phyloP scores from a whole-genome alignment of 495 filamentous ascomycete species.

The Talaromyces stipitatus region DNA sequence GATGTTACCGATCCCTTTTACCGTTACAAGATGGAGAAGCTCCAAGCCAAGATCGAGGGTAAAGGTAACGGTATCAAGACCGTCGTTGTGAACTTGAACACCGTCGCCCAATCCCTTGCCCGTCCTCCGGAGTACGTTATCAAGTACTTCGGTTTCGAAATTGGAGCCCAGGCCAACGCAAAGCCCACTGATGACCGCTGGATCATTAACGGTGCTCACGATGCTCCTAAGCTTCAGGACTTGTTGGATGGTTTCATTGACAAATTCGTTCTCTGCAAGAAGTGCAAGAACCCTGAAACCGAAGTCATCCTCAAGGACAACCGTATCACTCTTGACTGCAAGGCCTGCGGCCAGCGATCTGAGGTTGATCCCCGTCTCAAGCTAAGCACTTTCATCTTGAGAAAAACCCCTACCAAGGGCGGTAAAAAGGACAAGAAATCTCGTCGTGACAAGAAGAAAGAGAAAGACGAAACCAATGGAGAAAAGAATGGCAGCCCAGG shows the following conservation, averaged over 20 bases:
- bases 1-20: conserved; percentile 99
- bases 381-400: conserved; percentile 94
- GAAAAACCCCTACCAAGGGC: conserved; percentile 82
- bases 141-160: conserved; percentile 99
- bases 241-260: conserved; percentile 96
- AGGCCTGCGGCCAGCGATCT: conserved; percentile 90
- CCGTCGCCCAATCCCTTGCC: conserved; percentile 84
- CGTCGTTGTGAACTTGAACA: conserved; percentile 93
- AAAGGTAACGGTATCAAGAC: conserved; percentile 98
- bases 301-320: conserved; percentile 91
- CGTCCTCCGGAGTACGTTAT: conserved; percentile 92
- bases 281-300: conserved; percentile 99
- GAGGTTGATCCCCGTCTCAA: conserved; percentile 90
- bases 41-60: conserved; percentile 98
- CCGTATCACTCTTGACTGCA: conserved; percentile 88
- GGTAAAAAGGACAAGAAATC: conserved; percentile 96
- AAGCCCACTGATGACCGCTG: conserved; percentile 96
- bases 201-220: conserved; percentile 99
- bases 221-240: conserved; percentile 92
- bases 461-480: conserved; percentile 49
- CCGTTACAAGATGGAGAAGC: conserved; percentile 98
- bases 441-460: conserved; percentile 60
- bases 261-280: conserved; percentile 98
- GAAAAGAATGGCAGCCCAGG: conserved; percentile 60
- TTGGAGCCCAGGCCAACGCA: conserved; percentile 95